phyloP scores from a whole-genome alignment of 179 eudicot species.

The Carnegiea gigantea region DNA sequence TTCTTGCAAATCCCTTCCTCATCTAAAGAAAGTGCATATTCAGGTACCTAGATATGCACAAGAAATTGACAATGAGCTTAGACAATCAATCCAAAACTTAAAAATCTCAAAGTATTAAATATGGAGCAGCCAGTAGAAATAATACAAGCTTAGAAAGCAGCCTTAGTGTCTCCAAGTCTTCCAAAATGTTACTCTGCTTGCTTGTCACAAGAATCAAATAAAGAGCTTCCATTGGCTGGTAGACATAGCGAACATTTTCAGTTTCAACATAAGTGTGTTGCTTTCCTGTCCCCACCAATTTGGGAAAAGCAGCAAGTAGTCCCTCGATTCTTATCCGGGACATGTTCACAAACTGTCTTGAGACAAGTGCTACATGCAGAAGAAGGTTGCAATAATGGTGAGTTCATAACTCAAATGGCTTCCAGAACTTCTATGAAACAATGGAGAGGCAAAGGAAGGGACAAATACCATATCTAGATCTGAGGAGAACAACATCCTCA shows the following conservation, averaged over 20 bases:
- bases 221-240: conserved; percentile 88
- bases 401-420: neutral
- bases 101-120: neutral
- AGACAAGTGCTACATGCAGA: conserved; percentile 66
- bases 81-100: neutral
- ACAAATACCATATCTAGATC: neutral
- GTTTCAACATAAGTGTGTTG: conserved; percentile 97
- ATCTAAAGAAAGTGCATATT: conserved; percentile 56
- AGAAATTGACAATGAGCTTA: conserved; percentile 21
- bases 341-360: conserved; percentile 95
- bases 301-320: conserved; percentile 93
- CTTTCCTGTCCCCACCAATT: conserved; percentile 93
- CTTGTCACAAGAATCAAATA: conserved; percentile 88
- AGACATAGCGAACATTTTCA: conserved; percentile 95
- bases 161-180: conserved; percentile 96
- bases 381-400: neutral
- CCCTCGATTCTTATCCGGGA: conserved; percentile 89
- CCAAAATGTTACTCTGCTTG: conserved; percentile 98
- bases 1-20: conserved; percentile 62
- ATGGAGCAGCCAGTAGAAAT: conserved; percentile 20
- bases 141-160: conserved; percentile 94
- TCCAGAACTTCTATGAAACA: neutral
- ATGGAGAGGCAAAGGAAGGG: neutral
- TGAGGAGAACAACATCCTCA: too few relatives aligned
- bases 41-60: conserved; percentile 54